Evolutionary conservation across 768 basidiomycete genomes (phyloP), one percentile per base, ranked within the genome.

Genomic region (Phylloporus arenicola): DNA sequence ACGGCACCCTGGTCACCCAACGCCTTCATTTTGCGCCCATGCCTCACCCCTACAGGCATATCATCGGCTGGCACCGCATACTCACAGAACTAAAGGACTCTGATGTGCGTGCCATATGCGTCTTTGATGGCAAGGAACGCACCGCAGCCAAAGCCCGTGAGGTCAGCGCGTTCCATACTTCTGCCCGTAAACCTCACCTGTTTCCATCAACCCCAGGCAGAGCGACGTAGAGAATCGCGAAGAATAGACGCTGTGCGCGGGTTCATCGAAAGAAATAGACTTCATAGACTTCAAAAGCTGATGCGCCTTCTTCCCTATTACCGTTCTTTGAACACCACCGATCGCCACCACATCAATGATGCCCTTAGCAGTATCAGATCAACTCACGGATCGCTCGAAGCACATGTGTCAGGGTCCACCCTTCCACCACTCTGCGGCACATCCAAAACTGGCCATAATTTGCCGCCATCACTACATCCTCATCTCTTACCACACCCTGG

Each of bases 1-100:
- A 92, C 75, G 90, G 83, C 41, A 92, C 89, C 7, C 82, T 92
- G 50, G 76, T 92, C 60, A 92, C 89, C 0, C 88, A 89, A 61
- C 80, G 89, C 20, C 75, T 91, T 40, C 86, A 91, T 61, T 92
- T 83, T 65, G 76, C 83, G 0, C 82, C 76, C 13, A 68, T 75
- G 45, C 81, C 83, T 2, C 82, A 88, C 60, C 71, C 69, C 0
- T 73, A 82, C 57, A 77, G 84, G 27, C 90, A 92, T 65, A 74
- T 92, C 19, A 68, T 88, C 4, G 84, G 87, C 17, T 92, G 90
- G 90, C 85, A 86, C 60, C 75, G 78, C 31, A 74, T 91, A 30
- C 70, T 81, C 6, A 70, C 72, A 40, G 88, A 91, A 55, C 69
- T 92, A 29, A 72, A 72, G 44, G 77, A 80, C 14, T 65, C 73